Conservation (phyloP, 495 filamentous ascomycete genomes). For the Penicillium cinerascens region DNA sequence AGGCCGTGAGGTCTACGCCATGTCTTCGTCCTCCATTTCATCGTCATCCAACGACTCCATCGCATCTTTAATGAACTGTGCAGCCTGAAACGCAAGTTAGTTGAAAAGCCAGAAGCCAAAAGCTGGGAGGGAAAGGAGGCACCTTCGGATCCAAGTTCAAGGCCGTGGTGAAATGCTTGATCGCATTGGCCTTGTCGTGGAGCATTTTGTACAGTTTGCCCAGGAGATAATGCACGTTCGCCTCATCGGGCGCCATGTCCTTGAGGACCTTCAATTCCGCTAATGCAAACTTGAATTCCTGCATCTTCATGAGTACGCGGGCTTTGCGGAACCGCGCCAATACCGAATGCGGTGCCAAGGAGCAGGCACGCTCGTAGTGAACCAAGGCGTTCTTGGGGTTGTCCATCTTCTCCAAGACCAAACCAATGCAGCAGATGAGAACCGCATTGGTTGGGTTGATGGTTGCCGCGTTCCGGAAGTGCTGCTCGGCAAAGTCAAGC, state of each 20-base stretch:
- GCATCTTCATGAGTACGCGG: constrained; percentile 76
- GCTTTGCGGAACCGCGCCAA: constrained; percentile 89
- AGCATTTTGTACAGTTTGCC: constrained; percentile 82
- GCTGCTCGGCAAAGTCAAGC: constrained; percentile 81
- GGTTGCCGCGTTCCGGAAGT: constrained; percentile 78
- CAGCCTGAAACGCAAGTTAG: constrained; percentile 58
- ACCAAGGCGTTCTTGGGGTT: constrained; percentile 71
- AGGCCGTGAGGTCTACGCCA: constrained; percentile 33
- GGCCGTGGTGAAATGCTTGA: constrained; percentile 89
- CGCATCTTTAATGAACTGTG: constrained; percentile 84
- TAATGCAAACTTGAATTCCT: constrained; percentile 65
- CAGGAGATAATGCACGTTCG: constrained; percentile 90
- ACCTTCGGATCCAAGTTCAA: constrained; percentile 97
- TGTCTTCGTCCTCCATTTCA: constrained; percentile 69
- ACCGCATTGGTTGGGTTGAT: constrained; percentile 94
- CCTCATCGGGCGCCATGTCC: constrained; percentile 88
- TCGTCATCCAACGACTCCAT: constrained; percentile 89
- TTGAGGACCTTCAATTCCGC: constrained; percentile 78
- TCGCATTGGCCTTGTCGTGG: constrained; percentile 72
- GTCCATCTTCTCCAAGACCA: constrained; percentile 81
- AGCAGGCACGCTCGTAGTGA: constrained; percentile 75
- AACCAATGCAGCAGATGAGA: constrained; percentile 84
- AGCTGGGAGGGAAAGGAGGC: constrained; percentile 17
- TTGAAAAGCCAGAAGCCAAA: constrained; percentile 4
- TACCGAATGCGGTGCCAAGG: constrained; percentile 74